Percentiles rank a stretch among this genome's conserved stretches.
These are phyloP conservation scores for Apocynum venetum DNA, from an alignment of 257 asterid species.

Conservation along the genomic window DNA sequence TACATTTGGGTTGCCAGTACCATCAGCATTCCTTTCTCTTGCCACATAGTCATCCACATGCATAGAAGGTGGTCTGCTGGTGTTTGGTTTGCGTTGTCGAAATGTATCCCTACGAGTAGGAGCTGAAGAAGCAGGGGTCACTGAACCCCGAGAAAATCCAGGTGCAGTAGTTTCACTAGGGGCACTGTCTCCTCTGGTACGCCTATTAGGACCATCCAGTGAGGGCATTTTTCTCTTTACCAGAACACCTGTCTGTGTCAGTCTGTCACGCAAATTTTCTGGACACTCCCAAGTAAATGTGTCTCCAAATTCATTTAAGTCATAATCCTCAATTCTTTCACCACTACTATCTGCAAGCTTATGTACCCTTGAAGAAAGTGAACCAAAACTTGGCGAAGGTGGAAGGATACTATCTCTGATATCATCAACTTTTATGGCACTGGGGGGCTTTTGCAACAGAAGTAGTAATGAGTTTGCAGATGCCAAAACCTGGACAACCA, in stretches of 20 bases:
- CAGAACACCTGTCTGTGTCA: constrained; percentile 55
- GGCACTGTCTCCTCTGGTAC: constrained; percentile 57
- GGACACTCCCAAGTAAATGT: constrained; percentile 89
- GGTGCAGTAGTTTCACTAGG: constrained; percentile 49
- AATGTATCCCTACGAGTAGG: constrained; percentile 88
- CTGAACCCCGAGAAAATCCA: constrained; percentile 62
- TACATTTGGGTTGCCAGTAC: constrained; percentile 63
- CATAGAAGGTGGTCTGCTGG: constrained; percentile 99
- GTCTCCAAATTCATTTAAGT: constrained; percentile 52
- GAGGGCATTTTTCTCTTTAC: constrained; percentile 64
- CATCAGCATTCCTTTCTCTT: constrained; percentile 84
- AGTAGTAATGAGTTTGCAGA: constrained; percentile 44
- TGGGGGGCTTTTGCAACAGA: constrained; percentile 53
- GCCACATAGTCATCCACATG: constrained; percentile 98
- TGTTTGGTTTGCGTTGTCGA: constrained; percentile 96
- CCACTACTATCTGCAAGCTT: constrained; percentile 42
- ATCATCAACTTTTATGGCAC: constrained; percentile 40
- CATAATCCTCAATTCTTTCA: constrained; percentile 49
- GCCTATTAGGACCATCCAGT: constrained; percentile 68
- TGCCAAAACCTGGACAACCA: constrained; percentile 55
- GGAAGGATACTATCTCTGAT: constrained; percentile 29
- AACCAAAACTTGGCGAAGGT: constrained; percentile 30
- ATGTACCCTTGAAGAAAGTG: constrained; percentile 50
- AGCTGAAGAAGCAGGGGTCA: constrained; percentile 58
- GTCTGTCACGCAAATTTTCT: constrained; percentile 79